phyloP scores from a whole-genome alignment of 768 basidiomycete genomes.

The Grammothele lineata region DNA sequence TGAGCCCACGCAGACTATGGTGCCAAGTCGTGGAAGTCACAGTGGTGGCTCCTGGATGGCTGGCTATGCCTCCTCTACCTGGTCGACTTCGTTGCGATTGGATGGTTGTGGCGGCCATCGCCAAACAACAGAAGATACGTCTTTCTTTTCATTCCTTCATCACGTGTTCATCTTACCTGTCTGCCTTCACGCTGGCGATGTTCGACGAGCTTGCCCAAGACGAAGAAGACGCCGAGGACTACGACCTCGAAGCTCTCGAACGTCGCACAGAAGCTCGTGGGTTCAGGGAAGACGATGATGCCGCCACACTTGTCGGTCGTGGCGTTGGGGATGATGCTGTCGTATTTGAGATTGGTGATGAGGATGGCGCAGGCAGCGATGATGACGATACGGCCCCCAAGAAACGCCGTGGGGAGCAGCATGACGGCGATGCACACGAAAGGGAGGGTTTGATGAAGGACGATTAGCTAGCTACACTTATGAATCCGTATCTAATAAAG shows the following conservation, averaged over 20 bases:
- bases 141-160: too few relatives aligned
- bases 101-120: conserved; percentile 94
- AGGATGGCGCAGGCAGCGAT: conserved; percentile 57
- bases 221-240: conserved; percentile 91
- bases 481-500: conserved; percentile 18
- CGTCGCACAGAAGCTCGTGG: conserved; percentile 41
- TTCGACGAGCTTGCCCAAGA: conserved; percentile 96
- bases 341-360: conserved; percentile 90
- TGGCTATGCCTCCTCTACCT: conserved; percentile 90
- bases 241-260: conserved; percentile 77
- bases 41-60: conserved; percentile 97
- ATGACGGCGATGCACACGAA: conserved; percentile 48
- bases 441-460: conserved; percentile 60
- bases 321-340: conserved; percentile 61
- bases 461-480: conserved; percentile 29
- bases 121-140: conserved; percentile 83
- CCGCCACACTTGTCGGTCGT: conserved; percentile 66
- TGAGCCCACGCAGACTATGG: conserved; percentile 69
- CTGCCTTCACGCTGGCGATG: conserved; percentile 76
- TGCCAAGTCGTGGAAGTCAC: conserved; percentile 80
- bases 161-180: too few relatives aligned
- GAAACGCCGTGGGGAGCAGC: conserved; percentile 43
- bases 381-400: conserved; percentile 53
- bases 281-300: conserved; percentile 56
- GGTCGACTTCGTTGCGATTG: conserved; percentile 70